Percentiles rank a stretch among this genome's conserved stretches.
phyloP scores from a whole-genome alignment of 306 rosid species.

The Quercus glauca region DNA sequence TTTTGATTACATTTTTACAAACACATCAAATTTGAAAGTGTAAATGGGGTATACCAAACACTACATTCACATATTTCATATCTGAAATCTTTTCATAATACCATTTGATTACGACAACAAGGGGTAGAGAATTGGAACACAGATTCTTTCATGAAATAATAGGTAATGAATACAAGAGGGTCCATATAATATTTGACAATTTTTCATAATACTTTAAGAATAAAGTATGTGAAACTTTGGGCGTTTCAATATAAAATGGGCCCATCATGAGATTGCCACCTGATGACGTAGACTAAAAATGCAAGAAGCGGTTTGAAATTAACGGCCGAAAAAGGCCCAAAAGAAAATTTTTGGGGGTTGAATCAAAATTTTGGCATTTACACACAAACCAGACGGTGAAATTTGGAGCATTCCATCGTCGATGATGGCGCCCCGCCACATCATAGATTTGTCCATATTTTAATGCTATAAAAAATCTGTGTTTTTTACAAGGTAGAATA shows the following conservation, averaged over 20 bases:
- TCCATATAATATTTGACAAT: no score
- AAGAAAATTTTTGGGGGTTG: neutral
- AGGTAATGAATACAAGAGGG: no score
- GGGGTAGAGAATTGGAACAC: no score
- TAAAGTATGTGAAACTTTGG: neutral
- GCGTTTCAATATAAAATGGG: neutral
- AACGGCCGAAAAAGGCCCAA: neutral
- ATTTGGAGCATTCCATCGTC: constrained; percentile 3
- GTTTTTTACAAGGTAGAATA: no score
- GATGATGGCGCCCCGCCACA: neutral
- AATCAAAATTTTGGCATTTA: neutral
- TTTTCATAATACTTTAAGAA: neutral
- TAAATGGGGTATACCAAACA: no score
- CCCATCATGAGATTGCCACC: constrained; percentile 14
- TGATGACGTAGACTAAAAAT: neutral
- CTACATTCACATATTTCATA: no score
- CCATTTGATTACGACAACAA: no score
- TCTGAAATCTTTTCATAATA: no score
- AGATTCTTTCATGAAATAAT: no score
- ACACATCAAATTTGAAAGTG: no score
- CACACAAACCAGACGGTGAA: neutral
- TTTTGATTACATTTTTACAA: no score
- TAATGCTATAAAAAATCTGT: no score
- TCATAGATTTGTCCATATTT: neutral
- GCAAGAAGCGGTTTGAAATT: neutral